Conservation (phyloP, 2,329 filamentous ascomycete species). For the Phaeophleospora eucalypticola region DNA sequence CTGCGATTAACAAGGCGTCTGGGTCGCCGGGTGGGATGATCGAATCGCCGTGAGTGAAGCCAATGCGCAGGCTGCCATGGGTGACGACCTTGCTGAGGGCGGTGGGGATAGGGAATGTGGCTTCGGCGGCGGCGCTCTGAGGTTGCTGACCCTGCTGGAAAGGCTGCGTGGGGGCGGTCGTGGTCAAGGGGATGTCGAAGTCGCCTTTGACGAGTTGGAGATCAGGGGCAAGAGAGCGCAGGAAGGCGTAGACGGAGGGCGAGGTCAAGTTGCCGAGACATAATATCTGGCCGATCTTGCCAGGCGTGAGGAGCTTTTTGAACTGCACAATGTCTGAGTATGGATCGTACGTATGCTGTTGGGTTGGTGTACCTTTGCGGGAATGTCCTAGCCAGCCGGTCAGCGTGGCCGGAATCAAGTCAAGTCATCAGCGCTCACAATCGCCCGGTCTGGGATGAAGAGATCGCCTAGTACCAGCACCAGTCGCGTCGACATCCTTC, state of each 20-base stretch:
- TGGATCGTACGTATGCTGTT: conserved; percentile 2
- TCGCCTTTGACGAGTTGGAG: conserved; percentile 68
- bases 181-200: conserved; percentile 65
- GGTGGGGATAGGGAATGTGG: conserved; percentile 32
- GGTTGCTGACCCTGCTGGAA: conserved; percentile 14
- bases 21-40: conserved; percentile 66
- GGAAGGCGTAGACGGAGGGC: conserved; percentile 55
- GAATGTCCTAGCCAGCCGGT: conserved; percentile 60
- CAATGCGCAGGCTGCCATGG: conserved; percentile 64
- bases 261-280: conserved; percentile 57
- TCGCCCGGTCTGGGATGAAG: conserved; percentile 86
- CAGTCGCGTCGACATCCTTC: conserved; percentile 71
- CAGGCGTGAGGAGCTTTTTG: conserved; percentile 56
- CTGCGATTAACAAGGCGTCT: conserved; percentile 63
- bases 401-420: conserved; percentile 14
- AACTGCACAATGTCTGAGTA: conserved; percentile 32
- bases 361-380: conserved; percentile 64
- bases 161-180: conserved; percentile 14
- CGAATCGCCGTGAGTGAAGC: conserved; percentile 68
- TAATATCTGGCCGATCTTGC: conserved; percentile 56
- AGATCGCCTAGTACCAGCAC: conserved; percentile 90
- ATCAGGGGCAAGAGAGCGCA: conserved; percentile 54
- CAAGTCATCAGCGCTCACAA: conserved; percentile 42
- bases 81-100: conserved; percentile 65
- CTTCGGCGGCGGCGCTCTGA: conserved; percentile 13